Evolutionary conservation across 345 rosid genomes (phyloP), one percentile per base, ranked within the genome.

Genomic region (Trapa incisa): DNA sequence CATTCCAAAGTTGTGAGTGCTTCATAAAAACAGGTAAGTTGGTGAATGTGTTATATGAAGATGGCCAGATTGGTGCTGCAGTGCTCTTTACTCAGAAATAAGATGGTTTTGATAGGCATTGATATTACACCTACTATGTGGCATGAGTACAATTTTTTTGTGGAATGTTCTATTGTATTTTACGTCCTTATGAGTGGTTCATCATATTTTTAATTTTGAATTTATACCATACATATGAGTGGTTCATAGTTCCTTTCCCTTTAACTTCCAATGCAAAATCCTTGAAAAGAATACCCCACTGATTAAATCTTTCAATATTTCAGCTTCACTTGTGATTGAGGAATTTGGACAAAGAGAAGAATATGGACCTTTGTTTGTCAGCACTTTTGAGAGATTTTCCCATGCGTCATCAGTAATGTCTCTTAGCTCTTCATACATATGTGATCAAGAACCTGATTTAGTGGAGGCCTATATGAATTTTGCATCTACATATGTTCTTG

Each of bases 361-460:
- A 75, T 90, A 86, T 37, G 90, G 93, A 65, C 79, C 84, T 72
- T 67, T 93, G 80, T 87, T 87, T 75, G 77, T 88, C 73, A 81
- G 81, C 73, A 85, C 92, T 6, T 89, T 93, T 74, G 97, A 90
- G 79, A 81, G 92, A 73, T 87, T 93, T 78, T 84, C 94, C 5
- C 87, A 80, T 77, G 89, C 94, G 73, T 74, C 93, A 68, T 90
- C 97, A 37, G 80, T 93, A 43, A 80, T 85, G 87, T 89, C 89
- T 50, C 87, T 93, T 65, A 90, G 82, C 78, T 93, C 94, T 50
- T 89, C 97, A 43, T 93, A 93, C 61, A 78, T 92, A 77, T 92
- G 98, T 69, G 98, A 92, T 77, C 98, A 89, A 86, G 98, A 92
- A 75, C 98, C 98, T 43, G 98, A 92, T 80, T 77, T 93, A 65